Conservation (phyloP, 148 eudicot genomes). For the Fagopyrum tataricum region DNA sequence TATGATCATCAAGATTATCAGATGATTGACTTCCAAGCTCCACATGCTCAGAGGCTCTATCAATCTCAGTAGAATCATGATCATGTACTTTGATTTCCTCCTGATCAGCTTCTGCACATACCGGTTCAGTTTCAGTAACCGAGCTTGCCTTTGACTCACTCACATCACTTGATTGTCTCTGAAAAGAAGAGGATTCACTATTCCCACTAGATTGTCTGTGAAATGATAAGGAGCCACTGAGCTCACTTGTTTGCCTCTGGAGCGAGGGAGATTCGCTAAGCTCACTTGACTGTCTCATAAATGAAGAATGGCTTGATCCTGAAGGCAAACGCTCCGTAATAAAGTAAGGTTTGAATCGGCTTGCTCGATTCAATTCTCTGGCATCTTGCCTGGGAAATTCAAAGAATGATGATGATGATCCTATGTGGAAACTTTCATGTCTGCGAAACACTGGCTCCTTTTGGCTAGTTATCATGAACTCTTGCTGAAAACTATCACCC, state of each 20-base stretch:
- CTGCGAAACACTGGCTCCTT: constrained; percentile 57
- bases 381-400: constrained; percentile 34
- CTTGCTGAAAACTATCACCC: constrained; percentile 56
- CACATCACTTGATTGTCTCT: constrained; percentile 31
- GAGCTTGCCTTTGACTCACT: constrained; percentile 44
- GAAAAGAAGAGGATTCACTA: constrained; percentile 33
- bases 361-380: constrained; percentile 24
- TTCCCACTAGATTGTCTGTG: constrained; percentile 30
- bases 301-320: constrained; percentile 29
- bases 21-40: constrained; percentile 29
- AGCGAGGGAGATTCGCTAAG: constrained; percentile 36
- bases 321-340: constrained; percentile 49
- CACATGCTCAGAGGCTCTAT: constrained; percentile 20
- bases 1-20: constrained; percentile 20
- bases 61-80: constrained; percentile 18
- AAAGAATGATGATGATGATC: constrained; percentile 55
- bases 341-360: constrained; percentile 57
- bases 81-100: constrained; percentile 23
- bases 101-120: constrained; percentile 15
- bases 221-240: constrained; percentile 26
- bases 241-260: constrained; percentile 29
- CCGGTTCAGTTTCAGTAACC: constrained; percentile 21
- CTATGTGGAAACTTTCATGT: constrained; percentile 54
- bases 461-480: constrained; percentile 33
- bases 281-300: constrained; percentile 33